Percentiles rank a stretch among this genome's conserved stretches.
phyloP scores from a whole-genome alignment of 352 stramenopile species.

The Phytopythium vexans region DNA sequence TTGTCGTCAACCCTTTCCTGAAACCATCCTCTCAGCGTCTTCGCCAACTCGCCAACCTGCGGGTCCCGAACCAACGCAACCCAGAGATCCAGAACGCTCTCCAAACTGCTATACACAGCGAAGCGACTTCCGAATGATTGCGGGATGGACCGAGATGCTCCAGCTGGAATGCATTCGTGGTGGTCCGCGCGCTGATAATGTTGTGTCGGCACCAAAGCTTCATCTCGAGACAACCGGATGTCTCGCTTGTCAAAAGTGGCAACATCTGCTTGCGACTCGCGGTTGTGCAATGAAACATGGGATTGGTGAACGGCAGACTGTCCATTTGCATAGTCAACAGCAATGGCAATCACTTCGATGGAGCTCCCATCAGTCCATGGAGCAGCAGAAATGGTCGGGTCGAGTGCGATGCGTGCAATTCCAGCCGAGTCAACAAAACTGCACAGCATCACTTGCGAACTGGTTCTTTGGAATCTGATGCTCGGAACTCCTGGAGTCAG shows the following conservation, averaged over 20 bases:
- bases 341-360: constrained; percentile 36
- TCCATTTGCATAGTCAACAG: constrained; percentile 17
- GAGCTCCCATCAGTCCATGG: constrained; percentile 11
- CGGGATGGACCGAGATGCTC: constrained; percentile 18
- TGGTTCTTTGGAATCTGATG: constrained; percentile 26
- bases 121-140: constrained; percentile 29
- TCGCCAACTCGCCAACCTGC: constrained; percentile 17
- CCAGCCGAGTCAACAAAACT: constrained; percentile 12
- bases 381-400: constrained; percentile 10
- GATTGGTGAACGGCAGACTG: constrained; percentile 19
- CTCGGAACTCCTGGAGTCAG: constrained; percentile 14
- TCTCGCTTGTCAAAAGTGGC: constrained; percentile 19
- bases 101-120: constrained; percentile 34
- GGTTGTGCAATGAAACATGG: constrained; percentile 11
- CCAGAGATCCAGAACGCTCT: constrained; percentile 32
- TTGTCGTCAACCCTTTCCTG: constrained; percentile 17
- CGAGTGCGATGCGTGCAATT: constrained; percentile 16
- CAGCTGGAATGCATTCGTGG: constrained; percentile 24
- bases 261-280: constrained; percentile 1
- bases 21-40: constrained; percentile 34
- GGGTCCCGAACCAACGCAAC: constrained; percentile 11
- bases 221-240: constrained; percentile 22
- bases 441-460: constrained; percentile 18
- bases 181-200: constrained; percentile 42
- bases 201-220: constrained; percentile 12